phyloP scores from a whole-genome alignment of 208 protist genomes.

The Trypanosomatidae sp. region DNA sequence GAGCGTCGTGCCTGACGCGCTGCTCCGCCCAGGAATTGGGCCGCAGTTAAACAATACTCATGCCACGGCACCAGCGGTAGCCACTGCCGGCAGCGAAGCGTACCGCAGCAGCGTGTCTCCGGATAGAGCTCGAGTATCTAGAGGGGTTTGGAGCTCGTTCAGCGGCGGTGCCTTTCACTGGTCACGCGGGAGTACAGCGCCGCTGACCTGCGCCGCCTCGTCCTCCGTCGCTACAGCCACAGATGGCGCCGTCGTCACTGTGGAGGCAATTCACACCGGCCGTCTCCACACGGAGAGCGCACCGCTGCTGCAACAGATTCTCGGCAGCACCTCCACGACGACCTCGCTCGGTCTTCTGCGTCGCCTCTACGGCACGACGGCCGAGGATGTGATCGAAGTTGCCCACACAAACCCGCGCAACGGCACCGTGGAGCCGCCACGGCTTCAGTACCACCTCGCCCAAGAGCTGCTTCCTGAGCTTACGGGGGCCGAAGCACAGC shows the following conservation, averaged over 20 bases:
- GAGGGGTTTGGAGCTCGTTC: neutral
- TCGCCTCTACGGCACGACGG: conserved; percentile 47
- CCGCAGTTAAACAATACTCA: conserved; percentile 25
- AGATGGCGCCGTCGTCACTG: neutral
- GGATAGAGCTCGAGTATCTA: neutral
- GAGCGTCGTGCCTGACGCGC: conserved; percentile 21
- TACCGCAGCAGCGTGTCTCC: conserved; percentile 4
- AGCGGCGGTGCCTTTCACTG: neutral
- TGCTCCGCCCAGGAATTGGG: conserved; percentile 17
- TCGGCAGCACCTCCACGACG: neutral
- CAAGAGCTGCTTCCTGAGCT: conserved; percentile 56
- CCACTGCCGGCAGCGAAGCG: neutral
- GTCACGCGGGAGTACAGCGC: neutral
- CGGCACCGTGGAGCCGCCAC: conserved; percentile 19
- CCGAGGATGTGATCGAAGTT: conserved; percentile 34
- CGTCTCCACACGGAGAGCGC: neutral
- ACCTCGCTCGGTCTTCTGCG: conserved; percentile 32
- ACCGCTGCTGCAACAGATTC: conserved; percentile 16
- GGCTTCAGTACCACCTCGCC: conserved; percentile 25
- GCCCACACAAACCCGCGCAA: conserved; percentile 19
- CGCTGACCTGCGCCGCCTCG: neutral
- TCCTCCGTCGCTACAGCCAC: neutral
- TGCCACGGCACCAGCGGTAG: neutral
- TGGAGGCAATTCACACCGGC: conserved; percentile 20
- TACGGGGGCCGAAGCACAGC: conserved; percentile 27